Evolutionary conservation across 208 protist genomes (phyloP).

Genomic region (Leishmania braziliensis): DNA sequence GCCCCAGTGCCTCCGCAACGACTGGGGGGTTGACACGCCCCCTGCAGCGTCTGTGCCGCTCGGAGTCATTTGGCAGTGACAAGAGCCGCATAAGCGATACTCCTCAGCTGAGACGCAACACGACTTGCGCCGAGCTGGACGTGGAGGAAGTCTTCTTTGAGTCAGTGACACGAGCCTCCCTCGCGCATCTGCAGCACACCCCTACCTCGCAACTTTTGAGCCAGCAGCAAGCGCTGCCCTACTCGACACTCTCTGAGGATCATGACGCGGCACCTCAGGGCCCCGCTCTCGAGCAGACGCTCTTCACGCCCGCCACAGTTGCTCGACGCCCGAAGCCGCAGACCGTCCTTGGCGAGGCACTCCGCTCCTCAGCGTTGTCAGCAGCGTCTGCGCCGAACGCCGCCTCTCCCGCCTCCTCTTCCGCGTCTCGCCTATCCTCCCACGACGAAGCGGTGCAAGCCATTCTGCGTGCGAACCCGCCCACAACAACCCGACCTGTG

Average conservation of each 20-base stretch:
- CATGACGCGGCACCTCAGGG: not conserved
- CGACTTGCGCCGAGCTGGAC: not conserved
- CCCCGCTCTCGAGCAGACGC: not conserved
- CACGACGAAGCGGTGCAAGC: constrained; percentile 40
- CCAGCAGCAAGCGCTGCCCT: constrained; percentile 17
- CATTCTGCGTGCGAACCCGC: constrained; percentile 45
- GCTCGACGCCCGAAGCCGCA: constrained; percentile 17
- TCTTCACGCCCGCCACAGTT: constrained; percentile 33
- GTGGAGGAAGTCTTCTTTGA: constrained; percentile 22
- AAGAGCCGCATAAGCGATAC: constrained; percentile 5
- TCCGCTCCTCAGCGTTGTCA: not conserved
- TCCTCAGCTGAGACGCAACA: not conserved
- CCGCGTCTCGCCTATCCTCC: constrained; percentile 23
- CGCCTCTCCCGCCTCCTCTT: constrained; percentile 13
- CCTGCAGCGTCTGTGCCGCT: not conserved
- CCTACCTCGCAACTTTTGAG: constrained; percentile 34
- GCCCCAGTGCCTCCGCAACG: not conserved
- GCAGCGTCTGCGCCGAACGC: not conserved
- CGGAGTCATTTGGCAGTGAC: not conserved
- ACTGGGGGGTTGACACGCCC: not conserved
- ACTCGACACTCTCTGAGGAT: constrained; percentile 8
- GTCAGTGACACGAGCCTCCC: constrained; percentile 4
- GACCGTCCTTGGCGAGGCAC: not conserved
- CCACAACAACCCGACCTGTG: constrained; percentile 60
- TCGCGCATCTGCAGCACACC: constrained; percentile 15